These are phyloP conservation scores for Atkinsonella hypoxylon DNA, from an alignment of 2,329 filamentous ascomycete genomes.

Conservation along the genomic window DNA sequence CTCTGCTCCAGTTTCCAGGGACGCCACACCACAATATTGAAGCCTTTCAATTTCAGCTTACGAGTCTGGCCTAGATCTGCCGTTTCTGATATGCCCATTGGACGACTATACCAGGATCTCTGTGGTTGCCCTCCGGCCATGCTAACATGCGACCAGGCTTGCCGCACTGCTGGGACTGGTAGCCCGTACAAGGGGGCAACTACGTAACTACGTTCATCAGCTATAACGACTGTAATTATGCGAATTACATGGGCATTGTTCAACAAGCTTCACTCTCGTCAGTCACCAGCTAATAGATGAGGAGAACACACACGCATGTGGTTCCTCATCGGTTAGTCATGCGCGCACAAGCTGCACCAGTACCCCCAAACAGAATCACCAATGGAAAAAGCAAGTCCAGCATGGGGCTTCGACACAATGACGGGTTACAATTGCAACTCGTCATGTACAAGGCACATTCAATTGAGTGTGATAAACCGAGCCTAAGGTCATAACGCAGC, in stretches of 20 bases:
- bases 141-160: constrained; percentile 3
- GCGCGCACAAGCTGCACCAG: too few species aligned
- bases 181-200: neutral
- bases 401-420: neutral
- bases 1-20: neutral
- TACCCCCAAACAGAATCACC: too few species aligned
- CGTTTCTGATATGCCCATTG: neutral
- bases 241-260: too few species aligned
- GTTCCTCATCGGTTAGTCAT: neutral
- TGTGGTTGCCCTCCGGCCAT: constrained; percentile 1
- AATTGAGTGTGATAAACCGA: too few species aligned
- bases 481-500: too few species aligned
- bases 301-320: neutral
- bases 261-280: neutral
- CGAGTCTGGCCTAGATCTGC: constrained; percentile 3
- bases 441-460: neutral
- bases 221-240: neutral
- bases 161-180: constrained; percentile 6
- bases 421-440: neutral
- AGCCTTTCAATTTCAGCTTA: neutral
- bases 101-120: neutral
- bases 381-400: neutral
- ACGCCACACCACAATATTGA: neutral
- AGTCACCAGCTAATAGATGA: neutral
- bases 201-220: neutral